These are phyloP conservation scores for Paracamarosporium sp. DNA, from an alignment of 2,329 filamentous ascomycete species.

Conservation along the genomic window DNA sequence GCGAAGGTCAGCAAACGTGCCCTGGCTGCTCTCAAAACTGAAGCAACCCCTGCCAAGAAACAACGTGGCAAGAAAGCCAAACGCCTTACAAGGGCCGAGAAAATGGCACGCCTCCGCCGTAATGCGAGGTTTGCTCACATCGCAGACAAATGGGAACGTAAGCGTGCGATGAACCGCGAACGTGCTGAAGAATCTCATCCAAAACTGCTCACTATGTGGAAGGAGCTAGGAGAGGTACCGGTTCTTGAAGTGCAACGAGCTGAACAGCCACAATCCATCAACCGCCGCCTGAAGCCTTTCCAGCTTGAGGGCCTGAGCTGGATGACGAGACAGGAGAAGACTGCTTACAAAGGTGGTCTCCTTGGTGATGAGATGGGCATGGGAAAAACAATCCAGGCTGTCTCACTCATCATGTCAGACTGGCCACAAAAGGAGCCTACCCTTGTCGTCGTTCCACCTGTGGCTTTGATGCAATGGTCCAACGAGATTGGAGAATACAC, in stretches of 20 bases:
- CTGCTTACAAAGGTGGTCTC: slow-evolving; percentile 84
- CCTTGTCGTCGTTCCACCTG: slow-evolving; percentile 88
- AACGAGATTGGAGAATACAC: slow-evolving; percentile 70
- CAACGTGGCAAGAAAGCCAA: slow-evolving; percentile 28
- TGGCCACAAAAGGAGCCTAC: slow-evolving; percentile 84
- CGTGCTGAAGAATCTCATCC: slow-evolving; percentile 81
- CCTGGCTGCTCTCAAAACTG: slow-evolving; percentile 17
- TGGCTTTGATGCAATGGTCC: slow-evolving; percentile 94
- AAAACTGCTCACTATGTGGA: slow-evolving; percentile 84
- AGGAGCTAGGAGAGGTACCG: slow-evolving; percentile 71
- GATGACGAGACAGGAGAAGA: slow-evolving; percentile 91
- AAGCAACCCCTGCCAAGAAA: slow-evolving; percentile 11
- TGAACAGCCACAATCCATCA: slow-evolving; percentile 78
- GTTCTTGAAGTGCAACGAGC: slow-evolving; percentile 70
- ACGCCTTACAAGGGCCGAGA: slow-evolving; percentile 31
- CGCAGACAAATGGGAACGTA: slow-evolving; percentile 48
- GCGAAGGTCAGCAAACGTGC: slow-evolving; percentile 26
- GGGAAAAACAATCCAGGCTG: slow-evolving; percentile 97
- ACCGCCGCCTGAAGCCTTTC: slow-evolving; percentile 85
- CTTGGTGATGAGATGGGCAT: slow-evolving; percentile 99
- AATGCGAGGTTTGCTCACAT: slow-evolving; percentile 40
- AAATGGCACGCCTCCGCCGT: slow-evolving; percentile 24
- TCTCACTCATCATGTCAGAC: slow-evolving; percentile 97
- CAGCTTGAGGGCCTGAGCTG: slow-evolving; percentile 92
- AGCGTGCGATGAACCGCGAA: slow-evolving; percentile 62